Base-by-base conservation (phyloP, 768 basidiomycete species). In the Clitopilus passeckerianus region DNA sequence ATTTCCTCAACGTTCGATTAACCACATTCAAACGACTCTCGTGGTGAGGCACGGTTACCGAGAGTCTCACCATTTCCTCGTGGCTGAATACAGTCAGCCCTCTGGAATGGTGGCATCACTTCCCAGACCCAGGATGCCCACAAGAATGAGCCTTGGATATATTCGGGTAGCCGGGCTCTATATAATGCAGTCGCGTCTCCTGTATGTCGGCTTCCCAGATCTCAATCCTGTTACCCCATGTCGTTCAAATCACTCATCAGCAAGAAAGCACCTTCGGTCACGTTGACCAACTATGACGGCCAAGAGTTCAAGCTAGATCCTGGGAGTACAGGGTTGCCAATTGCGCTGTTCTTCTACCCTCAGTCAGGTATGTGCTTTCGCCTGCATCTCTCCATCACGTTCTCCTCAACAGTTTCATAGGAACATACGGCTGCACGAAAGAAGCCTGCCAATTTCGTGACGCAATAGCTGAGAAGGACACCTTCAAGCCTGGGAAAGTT, bases 401-500 rank as follows among this genome's bases (percentile, higher is more conserved):
- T 5, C 14, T 41, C n/a, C 5, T 41, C 33, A 53, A 57, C 56
- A n/a, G 35, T 18, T 14, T 20, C 44, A 23, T 56, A 86, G 90
- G 86, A 6, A 84, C 90, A 1, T 86, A 76, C 55, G 91, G 88
- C 5, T 93, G 93, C 71, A 95, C 90, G 16, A 86, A 81, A 66
- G 86, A 94, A 70, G 91, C 88, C 1, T 93, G 91, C 65, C 79
- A 85, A 56, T 93, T 95, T 71, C 83, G 92, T 23, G 89, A 94
- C 74, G 90, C 90, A 2, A 72, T 90, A 59, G 34, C 61, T 89
- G 89, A 85, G 65, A 84, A 85, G 60, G 79, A 85, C 66, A 76
- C 76, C 23, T 93, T 89, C 72, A 84, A 86, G 67, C 74, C 80
- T 43, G 82, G 77, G 30, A 83, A 85, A 34, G 80, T 90, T 34